Percentiles rank a stretch among this genome's conserved stretches.
phyloP scores from a whole-genome alignment of 2,329 filamentous ascomycete species.

The Cordyceps sp. region DNA sequence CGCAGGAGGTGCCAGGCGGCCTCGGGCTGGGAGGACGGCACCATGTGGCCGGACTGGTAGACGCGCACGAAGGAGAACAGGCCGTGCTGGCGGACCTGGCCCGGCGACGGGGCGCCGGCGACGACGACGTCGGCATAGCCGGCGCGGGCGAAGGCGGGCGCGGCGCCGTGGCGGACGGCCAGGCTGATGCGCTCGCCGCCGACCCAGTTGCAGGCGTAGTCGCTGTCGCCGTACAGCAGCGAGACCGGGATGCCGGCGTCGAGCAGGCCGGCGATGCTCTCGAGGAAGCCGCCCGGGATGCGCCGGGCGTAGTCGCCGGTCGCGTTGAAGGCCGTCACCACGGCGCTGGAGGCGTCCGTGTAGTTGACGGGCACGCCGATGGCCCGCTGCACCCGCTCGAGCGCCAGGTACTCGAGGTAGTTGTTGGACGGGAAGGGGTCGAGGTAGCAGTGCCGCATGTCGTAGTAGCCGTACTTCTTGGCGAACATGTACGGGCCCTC shows the following conservation, averaged over 20 bases:
- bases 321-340: slow-evolving; percentile 36
- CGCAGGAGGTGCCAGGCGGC: slow-evolving; percentile 37
- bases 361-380: slow-evolving; percentile 47
- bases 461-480: slow-evolving; percentile 26
- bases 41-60: slow-evolving; percentile 47
- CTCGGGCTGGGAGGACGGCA: slow-evolving; percentile 41
- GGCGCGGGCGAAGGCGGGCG: slow-evolving; percentile 32
- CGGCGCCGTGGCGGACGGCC: slow-evolving; percentile 34
- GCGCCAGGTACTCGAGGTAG: slow-evolving; percentile 38
- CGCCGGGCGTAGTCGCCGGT: slow-evolving; percentile 37
- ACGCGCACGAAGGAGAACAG: slow-evolving; percentile 36
- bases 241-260: slow-evolving; percentile 50
- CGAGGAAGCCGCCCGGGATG: slow-evolving; percentile 19
- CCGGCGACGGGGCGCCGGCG: slow-evolving; percentile 48
- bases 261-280: slow-evolving; percentile 40
- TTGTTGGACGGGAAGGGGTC: slow-evolving; percentile 43
- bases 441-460: slow-evolving; percentile 35
- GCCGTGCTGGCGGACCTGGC: slow-evolving; percentile 58
- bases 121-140: slow-evolving; percentile 50
- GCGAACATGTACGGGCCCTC: slow-evolving; percentile 8
- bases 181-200: slow-evolving; percentile 57
- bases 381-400: slow-evolving; percentile 34
- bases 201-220: slow-evolving; percentile 47
- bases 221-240: slow-evolving; percentile 49
- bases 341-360: slow-evolving; percentile 24